These are phyloP conservation scores for Collybia sp. DNA, from an alignment of 768 basidiomycete species.

Conservation along the genomic window DNA sequence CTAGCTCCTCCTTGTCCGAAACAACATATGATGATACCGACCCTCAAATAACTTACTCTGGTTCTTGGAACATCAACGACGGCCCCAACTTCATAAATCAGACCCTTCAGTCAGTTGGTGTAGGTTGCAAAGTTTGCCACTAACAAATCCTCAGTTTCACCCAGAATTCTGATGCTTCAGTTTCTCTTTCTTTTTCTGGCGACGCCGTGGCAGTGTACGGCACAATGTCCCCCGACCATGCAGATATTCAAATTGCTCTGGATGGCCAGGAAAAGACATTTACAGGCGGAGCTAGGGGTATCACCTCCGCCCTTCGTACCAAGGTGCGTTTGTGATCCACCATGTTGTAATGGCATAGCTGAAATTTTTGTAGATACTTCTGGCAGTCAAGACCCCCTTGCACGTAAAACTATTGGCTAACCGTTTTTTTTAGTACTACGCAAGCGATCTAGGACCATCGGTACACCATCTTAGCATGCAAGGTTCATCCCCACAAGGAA, in stretches of 20 bases:
- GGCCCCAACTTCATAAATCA: slow-evolving; percentile 24
- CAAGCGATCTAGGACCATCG: slow-evolving; percentile 29
- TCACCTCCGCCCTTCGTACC: slow-evolving; percentile 24
- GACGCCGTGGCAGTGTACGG: slow-evolving; percentile 53
- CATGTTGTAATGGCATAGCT: background rate
- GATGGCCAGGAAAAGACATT: slow-evolving; percentile 32
- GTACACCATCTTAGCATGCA: slow-evolving; percentile 35
- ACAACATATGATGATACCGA: slow-evolving; percentile 38
- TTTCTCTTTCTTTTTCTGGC: slow-evolving; percentile 40
- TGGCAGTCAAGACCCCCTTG: slow-evolving; percentile 19
- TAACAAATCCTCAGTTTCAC: slow-evolving; percentile 29
- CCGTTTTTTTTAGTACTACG: slow-evolving; percentile 31
- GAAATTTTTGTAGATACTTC: slow-evolving; percentile 19
- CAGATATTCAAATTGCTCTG: slow-evolving; percentile 37
- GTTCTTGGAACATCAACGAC: slow-evolving; percentile 30
- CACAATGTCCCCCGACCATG: slow-evolving; percentile 46
- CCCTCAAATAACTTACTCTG: slow-evolving; percentile 34
- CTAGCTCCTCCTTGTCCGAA: slow-evolving; percentile 18
- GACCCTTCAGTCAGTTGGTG: slow-evolving; percentile 37
- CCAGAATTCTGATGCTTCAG: slow-evolving; percentile 30
- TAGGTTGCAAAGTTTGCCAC: background rate
- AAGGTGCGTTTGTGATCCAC: slow-evolving; percentile 9
- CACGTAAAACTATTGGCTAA: background rate
- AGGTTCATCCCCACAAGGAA: slow-evolving; percentile 20
- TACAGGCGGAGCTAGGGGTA: slow-evolving; percentile 29